Base-by-base conservation (phyloP, 2,329 filamentous ascomycete species). In the Trichothecium sympodiale region DNA sequence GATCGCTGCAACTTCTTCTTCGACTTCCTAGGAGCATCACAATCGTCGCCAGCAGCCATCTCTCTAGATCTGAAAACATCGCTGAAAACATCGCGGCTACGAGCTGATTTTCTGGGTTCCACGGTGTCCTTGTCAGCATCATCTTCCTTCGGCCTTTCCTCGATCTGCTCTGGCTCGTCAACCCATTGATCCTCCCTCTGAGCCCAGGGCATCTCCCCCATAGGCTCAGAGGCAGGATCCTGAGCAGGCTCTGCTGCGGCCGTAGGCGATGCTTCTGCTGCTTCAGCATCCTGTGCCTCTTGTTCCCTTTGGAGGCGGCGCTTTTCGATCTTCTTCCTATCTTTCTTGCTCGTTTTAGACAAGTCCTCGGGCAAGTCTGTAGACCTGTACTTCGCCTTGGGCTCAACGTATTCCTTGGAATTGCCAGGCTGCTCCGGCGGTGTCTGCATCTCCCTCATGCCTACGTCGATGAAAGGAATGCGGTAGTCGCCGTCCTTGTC, bases 261-360 rank as follows among this genome's bases (percentile, higher is more conserved):
- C 17, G 14, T 9, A 1, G 26, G 33, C 10, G 26, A 17, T 4
- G 15, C 26, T 12, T n/a, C 20, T 15, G 23, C 17, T 25, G 32
- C 17, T n/a, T 38, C 36, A 29, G 31, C 10, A 7, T 17, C 14
- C 14, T 26, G 29, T 12, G 26, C 36, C 17, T 33, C 31, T 6
- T 25, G 17, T 13, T 18, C 36, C 16, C 29, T 31, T 34, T 36
- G 20, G 17, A 30, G 27, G 27, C 23, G 25, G 13, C 55, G 57
- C 49, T 67, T 68, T 20, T 67, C 61, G 13, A 57, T 54, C 51
- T 61, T 66, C 49, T 64, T 67, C 46, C 61, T 61, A 40, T 69
- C 64, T 49, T 69, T 70, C 46, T 65, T 69, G 49, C 56, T 67
- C 30, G 62, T 42, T 38, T 58, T 64, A 8, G 44, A 40, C 13